phyloP scores from a whole-genome alignment of 306 rosid genomes.

The Cucumis melo region DNA sequence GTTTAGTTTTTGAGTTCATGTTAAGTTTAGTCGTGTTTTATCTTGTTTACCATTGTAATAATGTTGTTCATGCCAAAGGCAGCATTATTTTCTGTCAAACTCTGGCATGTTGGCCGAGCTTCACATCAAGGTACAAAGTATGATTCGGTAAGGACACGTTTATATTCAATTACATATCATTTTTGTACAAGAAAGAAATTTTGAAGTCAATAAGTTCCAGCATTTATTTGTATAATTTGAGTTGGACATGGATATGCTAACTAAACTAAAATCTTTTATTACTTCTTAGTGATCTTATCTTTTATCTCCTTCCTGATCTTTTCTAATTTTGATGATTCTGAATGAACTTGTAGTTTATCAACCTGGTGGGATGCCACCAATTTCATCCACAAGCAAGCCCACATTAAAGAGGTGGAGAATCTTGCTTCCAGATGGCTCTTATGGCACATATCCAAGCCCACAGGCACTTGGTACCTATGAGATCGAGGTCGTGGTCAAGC shows the following conservation, averaged over 20 bases:
- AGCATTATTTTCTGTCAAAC: slow-evolving; percentile 72
- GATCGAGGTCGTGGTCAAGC: slow-evolving; percentile 52
- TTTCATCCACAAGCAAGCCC: slow-evolving; percentile 60
- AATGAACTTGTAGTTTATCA: slow-evolving; percentile 42
- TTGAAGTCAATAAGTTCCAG: too few relatives aligned
- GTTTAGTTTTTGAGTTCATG: too few relatives aligned
- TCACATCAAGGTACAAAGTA: slow-evolving; percentile 41
- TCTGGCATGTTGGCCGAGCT: slow-evolving; percentile 96
- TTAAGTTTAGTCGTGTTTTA: too few relatives aligned
- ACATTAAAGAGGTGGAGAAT: slow-evolving; percentile 58
- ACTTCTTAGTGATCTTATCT: neutral
- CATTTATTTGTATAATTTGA: too few relatives aligned
- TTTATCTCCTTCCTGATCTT: neutral
- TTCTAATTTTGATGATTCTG: neutral
- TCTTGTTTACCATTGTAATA: too few relatives aligned
- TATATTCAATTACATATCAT: too few relatives aligned
- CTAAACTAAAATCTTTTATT: neutral
- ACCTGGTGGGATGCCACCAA: slow-evolving; percentile 53
- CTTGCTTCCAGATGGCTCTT: slow-evolving; percentile 69
- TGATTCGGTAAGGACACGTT: too few relatives aligned
- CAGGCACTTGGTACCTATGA: slow-evolving; percentile 32
- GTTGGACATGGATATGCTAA: neutral
- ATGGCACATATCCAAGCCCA: slow-evolving; percentile 53
- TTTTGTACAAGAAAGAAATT: too few relatives aligned
- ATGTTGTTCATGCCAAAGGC: slow-evolving; percentile 80